A percentile compares a stretch with the other conserved stretches of the same genome.
Conservation (phyloP, 306 rosid species). For the Pyrus communis region DNA sequence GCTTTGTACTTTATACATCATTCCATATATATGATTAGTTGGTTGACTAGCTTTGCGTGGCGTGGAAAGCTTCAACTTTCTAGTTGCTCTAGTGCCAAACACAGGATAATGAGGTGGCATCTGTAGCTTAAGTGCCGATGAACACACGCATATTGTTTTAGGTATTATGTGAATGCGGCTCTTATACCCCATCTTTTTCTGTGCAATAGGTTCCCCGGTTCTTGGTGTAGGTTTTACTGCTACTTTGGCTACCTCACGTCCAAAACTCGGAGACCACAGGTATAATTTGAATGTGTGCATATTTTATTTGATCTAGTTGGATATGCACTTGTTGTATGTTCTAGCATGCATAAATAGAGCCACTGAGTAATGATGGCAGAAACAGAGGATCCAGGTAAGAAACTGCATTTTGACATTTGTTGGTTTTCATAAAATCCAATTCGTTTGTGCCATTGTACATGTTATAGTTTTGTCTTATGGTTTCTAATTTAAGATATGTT, state of each 20-base stretch:
- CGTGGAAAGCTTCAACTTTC: not conserved
- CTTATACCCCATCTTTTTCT: conserved; percentile 11
- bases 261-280: conserved; percentile 88
- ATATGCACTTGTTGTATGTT: not conserved
- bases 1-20: not conserved
- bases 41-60: not conserved
- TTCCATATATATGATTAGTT: not conserved
- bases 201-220: conserved; percentile 62
- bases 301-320: not conserved
- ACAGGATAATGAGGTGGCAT: not conserved
- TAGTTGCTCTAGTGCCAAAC: not conserved
- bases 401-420: not conserved
- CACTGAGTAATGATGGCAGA: not conserved
- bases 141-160: not conserved
- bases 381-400: not conserved
- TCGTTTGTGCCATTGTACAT: not conserved
- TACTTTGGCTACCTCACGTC: conserved; percentile 51
- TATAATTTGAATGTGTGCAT: conserved; percentile 12
- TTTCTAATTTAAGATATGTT: not conserved
- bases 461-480: not conserved
- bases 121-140: not conserved
- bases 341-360: not conserved
- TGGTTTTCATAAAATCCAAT: not conserved
- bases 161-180: not conserved
- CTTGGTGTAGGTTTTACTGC: conserved; percentile 91